phyloP scores from a whole-genome alignment of 176 grass and related monocot species.

The Carex scoparia region DNA sequence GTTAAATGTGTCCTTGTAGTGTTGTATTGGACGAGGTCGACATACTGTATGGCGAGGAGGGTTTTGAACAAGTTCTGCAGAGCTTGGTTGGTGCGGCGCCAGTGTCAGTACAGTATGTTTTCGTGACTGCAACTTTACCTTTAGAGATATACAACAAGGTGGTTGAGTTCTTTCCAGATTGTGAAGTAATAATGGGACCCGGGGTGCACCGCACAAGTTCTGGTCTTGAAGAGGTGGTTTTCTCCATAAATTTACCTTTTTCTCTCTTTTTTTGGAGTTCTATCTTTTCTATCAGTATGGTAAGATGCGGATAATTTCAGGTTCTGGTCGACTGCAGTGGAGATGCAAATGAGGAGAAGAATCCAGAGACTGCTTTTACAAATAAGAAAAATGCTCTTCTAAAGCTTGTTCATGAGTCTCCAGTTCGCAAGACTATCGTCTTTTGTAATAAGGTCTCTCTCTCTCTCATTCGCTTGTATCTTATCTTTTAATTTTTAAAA shows the following conservation, averaged over 20 bases:
- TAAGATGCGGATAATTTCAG: conserved; percentile 32
- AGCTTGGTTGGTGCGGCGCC: conserved; percentile 63
- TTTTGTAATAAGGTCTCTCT: conserved; percentile 75
- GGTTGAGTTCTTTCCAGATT: conserved; percentile 82
- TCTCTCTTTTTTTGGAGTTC: background rate
- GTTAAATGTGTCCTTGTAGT: conserved; percentile 30
- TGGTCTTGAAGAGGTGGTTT: conserved; percentile 71
- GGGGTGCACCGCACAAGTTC: conserved; percentile 89
- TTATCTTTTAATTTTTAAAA: background rate
- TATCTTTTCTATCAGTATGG: background rate
- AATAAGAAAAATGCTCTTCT: conserved; percentile 80
- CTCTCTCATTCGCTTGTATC: background rate
- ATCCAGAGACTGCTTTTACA: conserved; percentile 74
- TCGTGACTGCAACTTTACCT: conserved; percentile 87
- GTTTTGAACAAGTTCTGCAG: conserved; percentile 85
- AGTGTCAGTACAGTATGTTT: conserved; percentile 77
- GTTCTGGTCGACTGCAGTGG: conserved; percentile 97
- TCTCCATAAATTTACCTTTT: background rate
- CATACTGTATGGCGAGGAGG: conserved; percentile 81
- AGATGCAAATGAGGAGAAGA: conserved; percentile 64
- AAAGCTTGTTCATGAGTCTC: conserved; percentile 57
- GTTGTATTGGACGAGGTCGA: conserved; percentile 92
- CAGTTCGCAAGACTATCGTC: conserved; percentile 66
- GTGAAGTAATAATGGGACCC: conserved; percentile 84
- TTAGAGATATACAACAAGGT: conserved; percentile 90